Percentiles rank a stretch among this genome's conserved stretches.
These are phyloP conservation scores for Apiotrichum domesticum DNA, from an alignment of 1,284 basidiomycete species.

Conservation along the genomic window DNA sequence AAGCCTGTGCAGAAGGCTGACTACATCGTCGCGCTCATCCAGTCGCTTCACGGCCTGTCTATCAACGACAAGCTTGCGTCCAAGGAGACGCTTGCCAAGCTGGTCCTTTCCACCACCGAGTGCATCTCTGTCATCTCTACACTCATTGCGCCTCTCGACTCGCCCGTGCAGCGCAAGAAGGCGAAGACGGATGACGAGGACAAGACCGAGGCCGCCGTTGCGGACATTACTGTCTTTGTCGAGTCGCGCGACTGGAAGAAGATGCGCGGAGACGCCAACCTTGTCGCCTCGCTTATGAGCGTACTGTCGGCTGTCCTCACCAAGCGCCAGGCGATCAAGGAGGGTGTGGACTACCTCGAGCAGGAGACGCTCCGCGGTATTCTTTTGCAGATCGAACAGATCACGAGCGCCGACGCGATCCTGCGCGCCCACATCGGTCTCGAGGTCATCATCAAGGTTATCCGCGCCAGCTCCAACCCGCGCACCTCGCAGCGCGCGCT, in stretches of 20 bases:
- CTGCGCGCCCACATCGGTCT: slow-evolving; percentile 50
- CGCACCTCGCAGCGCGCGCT: slow-evolving; percentile 92
- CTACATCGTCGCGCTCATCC: slow-evolving; percentile 27
- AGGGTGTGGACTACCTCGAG: slow-evolving; percentile 70
- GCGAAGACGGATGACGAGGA: slow-evolving; percentile 27
- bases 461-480: slow-evolving; percentile 81
- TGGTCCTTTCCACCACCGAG: slow-evolving; percentile 22
- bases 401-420: slow-evolving; percentile 45
- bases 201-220: slow-evolving; percentile 30
- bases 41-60: slow-evolving; percentile 25
- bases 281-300: slow-evolving; percentile 69
- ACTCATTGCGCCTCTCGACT: slow-evolving; percentile 28
- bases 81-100: slow-evolving; percentile 22
- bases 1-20: slow-evolving; percentile 22
- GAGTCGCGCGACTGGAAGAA: slow-evolving; percentile 64
- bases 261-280: slow-evolving; percentile 62
- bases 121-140: slow-evolving; percentile 24
- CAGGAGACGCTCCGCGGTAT: slow-evolving; percentile 79
- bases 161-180: slow-evolving; percentile 28
- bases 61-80: slow-evolving; percentile 27
- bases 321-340: slow-evolving; percentile 42
- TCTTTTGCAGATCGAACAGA: slow-evolving; percentile 60
- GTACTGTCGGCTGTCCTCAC: slow-evolving; percentile 64
- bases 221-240: slow-evolving; percentile 60
- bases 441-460: slow-evolving; percentile 78